Percentiles rank a stretch among this genome's conserved stretches.
Conservation (phyloP, 768 basidiomycete genomes). For the Suillus plorans region DNA sequence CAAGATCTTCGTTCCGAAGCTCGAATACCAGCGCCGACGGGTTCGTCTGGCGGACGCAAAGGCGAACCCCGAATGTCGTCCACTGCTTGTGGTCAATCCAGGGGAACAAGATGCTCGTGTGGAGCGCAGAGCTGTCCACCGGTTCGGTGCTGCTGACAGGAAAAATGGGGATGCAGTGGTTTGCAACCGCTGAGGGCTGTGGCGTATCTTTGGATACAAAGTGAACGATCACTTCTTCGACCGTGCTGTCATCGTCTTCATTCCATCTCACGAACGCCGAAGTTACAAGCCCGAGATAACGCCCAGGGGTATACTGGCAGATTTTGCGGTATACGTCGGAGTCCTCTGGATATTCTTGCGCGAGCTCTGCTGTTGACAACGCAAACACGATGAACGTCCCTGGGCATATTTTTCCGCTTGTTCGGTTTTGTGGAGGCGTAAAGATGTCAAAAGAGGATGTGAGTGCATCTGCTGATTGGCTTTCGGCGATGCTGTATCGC, state of each 20-base stretch:
- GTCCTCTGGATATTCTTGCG: slow-evolving; percentile 4
- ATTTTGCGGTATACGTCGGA: slow-evolving; percentile 6
- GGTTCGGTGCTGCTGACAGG: not conserved
- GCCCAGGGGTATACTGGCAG: slow-evolving; percentile 9
- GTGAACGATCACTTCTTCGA: slow-evolving; percentile 19
- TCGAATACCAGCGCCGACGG: slow-evolving; percentile 22
- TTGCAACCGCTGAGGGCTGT: not conserved
- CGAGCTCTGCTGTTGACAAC: slow-evolving; percentile 15
- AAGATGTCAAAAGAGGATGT: not conserved
- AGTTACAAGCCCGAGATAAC: slow-evolving; percentile 26
- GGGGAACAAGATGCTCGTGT: slow-evolving; percentile 24
- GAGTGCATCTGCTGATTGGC: not conserved
- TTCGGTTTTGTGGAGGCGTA: not conserved
- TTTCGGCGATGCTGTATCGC: not conserved
- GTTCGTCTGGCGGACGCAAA: slow-evolving; percentile 16
- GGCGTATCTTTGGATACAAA: slow-evolving; percentile 18
- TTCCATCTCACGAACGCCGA: slow-evolving; percentile 9
- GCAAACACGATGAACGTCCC: slow-evolving; percentile 18
- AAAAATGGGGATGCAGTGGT: slow-evolving; percentile 6
- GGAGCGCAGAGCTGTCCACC: slow-evolving; percentile 5
- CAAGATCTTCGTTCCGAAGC: slow-evolving; percentile 21
- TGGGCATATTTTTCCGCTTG: slow-evolving; percentile 2
- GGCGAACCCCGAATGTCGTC: slow-evolving; percentile 25
- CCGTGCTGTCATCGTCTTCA: slow-evolving; percentile 12
- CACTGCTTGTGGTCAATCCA: slow-evolving; percentile 18